Evolutionary conservation across 1,284 basidiomycete genomes (phyloP).

Genomic region (Anthracocystis setariae): DNA sequence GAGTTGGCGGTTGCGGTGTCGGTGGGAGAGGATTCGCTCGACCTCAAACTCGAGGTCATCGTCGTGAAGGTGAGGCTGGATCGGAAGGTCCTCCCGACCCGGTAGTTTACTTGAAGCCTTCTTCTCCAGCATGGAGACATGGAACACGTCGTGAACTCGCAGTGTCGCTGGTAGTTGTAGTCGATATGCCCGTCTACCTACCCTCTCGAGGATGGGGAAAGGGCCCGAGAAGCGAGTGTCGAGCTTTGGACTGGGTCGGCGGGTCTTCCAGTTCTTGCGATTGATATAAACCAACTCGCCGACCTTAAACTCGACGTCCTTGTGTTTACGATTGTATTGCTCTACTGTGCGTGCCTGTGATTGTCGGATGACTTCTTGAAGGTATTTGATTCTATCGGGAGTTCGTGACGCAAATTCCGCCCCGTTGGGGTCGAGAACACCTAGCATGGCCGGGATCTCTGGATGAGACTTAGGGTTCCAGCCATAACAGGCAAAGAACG

Average conservation of each 20-base stretch:
- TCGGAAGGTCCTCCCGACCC: no score
- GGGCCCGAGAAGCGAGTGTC: background rate
- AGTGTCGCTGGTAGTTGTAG: background rate
- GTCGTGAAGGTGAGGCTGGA: background rate
- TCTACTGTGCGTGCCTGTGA: background rate
- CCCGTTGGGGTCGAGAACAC: background rate
- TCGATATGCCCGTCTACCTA: background rate
- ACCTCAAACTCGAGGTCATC: slow-evolving; percentile 3
- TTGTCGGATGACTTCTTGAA: slow-evolving; percentile 1
- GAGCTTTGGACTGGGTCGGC: no score
- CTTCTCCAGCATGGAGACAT: no score
- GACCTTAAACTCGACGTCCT: slow-evolving; percentile 2
- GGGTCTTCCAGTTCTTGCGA: slow-evolving; percentile 6
- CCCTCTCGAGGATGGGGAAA: background rate
- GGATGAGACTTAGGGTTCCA: background rate
- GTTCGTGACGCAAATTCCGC: background rate
- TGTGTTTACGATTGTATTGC: slow-evolving; percentile 1
- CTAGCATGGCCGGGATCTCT: background rate
- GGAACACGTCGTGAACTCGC: no score
- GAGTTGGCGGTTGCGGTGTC: background rate
- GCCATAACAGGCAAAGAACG: slow-evolving; percentile 6
- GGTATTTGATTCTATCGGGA: background rate
- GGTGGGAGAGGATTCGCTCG: background rate
- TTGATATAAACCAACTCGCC: slow-evolving; percentile 9
- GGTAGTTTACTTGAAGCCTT: background rate